phyloP scores from a whole-genome alignment of 148 eudicot species.

The Polygonum aviculare region DNA sequence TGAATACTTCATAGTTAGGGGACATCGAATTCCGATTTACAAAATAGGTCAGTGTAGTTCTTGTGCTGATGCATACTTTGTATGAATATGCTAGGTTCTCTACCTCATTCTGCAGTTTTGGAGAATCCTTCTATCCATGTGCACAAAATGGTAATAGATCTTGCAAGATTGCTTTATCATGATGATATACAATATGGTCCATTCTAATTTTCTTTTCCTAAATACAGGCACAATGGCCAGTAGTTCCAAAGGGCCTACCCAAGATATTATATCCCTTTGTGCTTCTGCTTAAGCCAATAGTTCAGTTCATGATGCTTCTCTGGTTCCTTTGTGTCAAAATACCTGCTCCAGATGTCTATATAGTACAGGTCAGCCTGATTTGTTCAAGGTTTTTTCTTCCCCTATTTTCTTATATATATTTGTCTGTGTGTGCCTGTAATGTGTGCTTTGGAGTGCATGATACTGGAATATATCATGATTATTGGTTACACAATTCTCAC shows the following conservation, averaged over 20 bases:
- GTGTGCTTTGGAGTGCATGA: background rate
- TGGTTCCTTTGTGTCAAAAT: conserved; percentile 87
- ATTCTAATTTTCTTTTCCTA: background rate
- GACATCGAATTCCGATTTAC: background rate
- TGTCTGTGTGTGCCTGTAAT: background rate
- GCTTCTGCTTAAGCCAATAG: conserved; percentile 72
- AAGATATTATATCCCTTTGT: conserved; percentile 50
- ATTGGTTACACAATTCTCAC: background rate
- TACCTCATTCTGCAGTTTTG: conserved; percentile 70
- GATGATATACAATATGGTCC: background rate
- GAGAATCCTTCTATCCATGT: conserved; percentile 69
- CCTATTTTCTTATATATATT: background rate
- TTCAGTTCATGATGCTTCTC: conserved; percentile 74
- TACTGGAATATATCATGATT: background rate
- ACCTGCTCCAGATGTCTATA: conserved; percentile 79
- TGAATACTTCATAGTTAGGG: background rate
- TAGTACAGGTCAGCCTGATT: conserved; percentile 67
- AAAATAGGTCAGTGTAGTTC: background rate
- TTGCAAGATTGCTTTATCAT: background rate
- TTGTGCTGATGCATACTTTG: background rate
- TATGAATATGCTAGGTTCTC: conserved; percentile 52
- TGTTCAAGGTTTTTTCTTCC: background rate
- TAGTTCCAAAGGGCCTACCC: conserved; percentile 42
- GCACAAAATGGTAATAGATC: conserved; percentile 61
- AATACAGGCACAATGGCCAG: conserved; percentile 80